phyloP scores from a whole-genome alignment of 1,284 basidiomycete genomes.

The Athelia sp. region DNA sequence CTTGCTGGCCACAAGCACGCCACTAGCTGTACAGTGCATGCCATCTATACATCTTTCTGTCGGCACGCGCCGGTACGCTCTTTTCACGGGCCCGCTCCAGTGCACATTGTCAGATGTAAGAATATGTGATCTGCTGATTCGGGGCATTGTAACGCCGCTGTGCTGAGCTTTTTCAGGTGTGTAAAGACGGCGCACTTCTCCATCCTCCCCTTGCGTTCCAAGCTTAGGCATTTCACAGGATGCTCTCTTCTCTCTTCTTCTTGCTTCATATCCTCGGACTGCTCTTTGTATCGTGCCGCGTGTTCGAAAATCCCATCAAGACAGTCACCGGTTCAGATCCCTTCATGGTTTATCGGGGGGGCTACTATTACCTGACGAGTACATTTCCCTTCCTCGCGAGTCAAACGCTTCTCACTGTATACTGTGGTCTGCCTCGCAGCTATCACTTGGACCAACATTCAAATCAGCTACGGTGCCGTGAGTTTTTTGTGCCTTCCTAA shows the following conservation, averaged over 20 bases:
- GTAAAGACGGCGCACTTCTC: too few species aligned
- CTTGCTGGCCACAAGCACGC: too few species aligned
- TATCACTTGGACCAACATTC: not conserved
- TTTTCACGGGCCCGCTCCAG: too few species aligned
- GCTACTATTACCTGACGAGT: not conserved
- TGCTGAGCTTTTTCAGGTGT: too few species aligned
- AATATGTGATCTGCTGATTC: too few species aligned
- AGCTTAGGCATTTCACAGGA: constrained; percentile 87
- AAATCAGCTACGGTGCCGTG: not conserved
- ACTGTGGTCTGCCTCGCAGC: not conserved
- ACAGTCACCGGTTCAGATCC: not conserved
- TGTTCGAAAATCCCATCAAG: not conserved
- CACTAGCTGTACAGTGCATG: too few species aligned
- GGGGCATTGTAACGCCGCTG: too few species aligned
- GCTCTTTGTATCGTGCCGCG: not conserved
- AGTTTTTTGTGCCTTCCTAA: not conserved
- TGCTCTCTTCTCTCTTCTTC: not conserved
- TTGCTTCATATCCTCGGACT: not conserved
- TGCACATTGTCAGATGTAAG: too few species aligned
- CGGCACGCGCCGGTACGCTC: too few species aligned
- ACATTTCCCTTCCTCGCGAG: not conserved
- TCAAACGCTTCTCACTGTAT: not conserved
- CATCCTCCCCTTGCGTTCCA: too few species aligned
- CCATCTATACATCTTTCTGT: too few species aligned
- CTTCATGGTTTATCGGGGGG: constrained; percentile 1